phyloP scores from a whole-genome alignment of 192 early-diverging fungal genomes.

The Spinellus fusiger region DNA sequence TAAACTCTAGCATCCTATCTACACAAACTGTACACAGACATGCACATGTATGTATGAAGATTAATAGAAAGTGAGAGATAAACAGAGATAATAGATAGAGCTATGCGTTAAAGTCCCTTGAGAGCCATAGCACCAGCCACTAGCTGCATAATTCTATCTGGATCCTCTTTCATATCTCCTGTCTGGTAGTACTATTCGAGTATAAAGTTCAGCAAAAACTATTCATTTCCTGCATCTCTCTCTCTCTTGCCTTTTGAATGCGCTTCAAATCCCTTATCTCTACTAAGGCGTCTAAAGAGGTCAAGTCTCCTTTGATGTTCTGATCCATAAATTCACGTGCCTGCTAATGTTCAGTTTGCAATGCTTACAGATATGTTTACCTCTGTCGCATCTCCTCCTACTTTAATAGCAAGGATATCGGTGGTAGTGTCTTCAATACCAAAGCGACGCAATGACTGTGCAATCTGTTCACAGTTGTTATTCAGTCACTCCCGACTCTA shows the following conservation, averaged over 20 bases:
- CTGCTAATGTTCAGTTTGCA: neutral
- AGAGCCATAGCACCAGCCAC: constrained; percentile 49
- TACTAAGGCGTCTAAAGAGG: constrained; percentile 34
- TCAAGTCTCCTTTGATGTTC: constrained; percentile 34
- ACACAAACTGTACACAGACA: too few species aligned
- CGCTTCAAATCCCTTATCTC: constrained; percentile 34
- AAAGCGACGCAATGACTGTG: constrained; percentile 43
- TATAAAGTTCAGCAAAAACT: neutral
- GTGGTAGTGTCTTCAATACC: constrained; percentile 43
- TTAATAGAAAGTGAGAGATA: neutral
- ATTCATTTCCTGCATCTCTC: neutral
- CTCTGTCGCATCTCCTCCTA: constrained; percentile 35
- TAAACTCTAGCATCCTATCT: too few species aligned
- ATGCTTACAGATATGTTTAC: neutral
- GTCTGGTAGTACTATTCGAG: constrained; percentile 44
- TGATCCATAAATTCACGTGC: constrained; percentile 23
- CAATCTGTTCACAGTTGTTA: constrained; percentile 50
- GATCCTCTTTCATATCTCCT: constrained; percentile 29
- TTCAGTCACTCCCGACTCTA: too few species aligned
- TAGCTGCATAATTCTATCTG: constrained; percentile 36
- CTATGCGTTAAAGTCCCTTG: constrained; percentile 26
- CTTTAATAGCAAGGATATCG: constrained; percentile 38
- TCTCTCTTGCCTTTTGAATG: constrained; percentile 36
- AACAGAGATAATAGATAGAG: neutral
- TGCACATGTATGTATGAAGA: too few species aligned